These are phyloP conservation scores for Antitrichia curtipendula DNA, from an alignment of 225 moss, liverwort and hornwort genomes.

Conservation along the genomic window DNA sequence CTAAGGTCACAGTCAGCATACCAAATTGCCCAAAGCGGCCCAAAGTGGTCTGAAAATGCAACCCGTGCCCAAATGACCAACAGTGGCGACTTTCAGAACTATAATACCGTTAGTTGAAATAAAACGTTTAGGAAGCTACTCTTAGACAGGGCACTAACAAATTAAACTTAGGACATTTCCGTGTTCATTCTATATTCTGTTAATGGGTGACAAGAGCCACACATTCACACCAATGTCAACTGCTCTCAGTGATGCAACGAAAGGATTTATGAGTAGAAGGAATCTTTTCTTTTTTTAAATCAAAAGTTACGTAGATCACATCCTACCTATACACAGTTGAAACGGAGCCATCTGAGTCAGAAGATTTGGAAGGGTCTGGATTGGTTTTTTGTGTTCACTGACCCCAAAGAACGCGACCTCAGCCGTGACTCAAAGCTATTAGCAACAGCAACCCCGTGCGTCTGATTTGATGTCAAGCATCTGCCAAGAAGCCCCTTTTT, in stretches of 20 bases:
- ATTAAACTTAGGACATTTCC: background rate
- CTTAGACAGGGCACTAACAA: background rate
- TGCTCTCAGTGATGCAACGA: background rate
- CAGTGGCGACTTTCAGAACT: background rate
- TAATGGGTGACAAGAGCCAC: background rate
- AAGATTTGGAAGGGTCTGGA: slow-evolving; percentile 7
- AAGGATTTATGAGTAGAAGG: background rate
- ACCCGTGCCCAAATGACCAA: background rate
- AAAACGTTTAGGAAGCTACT: background rate
- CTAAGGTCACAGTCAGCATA: background rate
- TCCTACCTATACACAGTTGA: slow-evolving; percentile 15
- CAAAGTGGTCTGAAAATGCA: background rate
- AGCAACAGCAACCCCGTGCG: slow-evolving; percentile 30
- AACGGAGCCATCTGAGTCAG: slow-evolving; percentile 5
- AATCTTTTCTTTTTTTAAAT: background rate
- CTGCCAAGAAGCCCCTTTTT: slow-evolving; percentile 40
- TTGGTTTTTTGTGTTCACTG: slow-evolving; percentile 15
- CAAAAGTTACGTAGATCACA: background rate
- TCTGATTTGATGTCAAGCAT: slow-evolving; percentile 38
- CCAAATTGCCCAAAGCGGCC: background rate
- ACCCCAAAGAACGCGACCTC: slow-evolving; percentile 41
- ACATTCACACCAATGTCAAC: background rate
- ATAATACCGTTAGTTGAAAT: background rate
- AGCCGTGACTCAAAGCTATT: slow-evolving; percentile 41
- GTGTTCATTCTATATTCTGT: background rate